Percentiles rank a stretch among this genome's conserved stretches.
Evolutionary conservation across 345 rosid genomes (phyloP).

Genomic region (Acer negundo): DNA sequence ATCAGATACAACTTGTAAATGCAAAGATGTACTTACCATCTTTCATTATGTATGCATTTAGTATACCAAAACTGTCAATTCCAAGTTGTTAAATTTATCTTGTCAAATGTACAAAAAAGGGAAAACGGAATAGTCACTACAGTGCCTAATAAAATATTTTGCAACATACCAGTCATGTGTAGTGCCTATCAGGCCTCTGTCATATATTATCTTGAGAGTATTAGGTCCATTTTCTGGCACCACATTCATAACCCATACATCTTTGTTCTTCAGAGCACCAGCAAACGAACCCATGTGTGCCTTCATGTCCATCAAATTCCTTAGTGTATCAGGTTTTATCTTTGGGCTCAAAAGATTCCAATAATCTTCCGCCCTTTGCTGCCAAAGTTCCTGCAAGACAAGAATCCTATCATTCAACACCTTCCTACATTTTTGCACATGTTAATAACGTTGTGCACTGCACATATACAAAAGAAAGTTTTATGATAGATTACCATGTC

Average conservation of each 20-base stretch:
- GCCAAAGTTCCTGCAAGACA: slow-evolving; percentile 36
- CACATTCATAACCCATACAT: slow-evolving; percentile 43
- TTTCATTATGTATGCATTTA: neutral
- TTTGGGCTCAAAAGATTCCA: slow-evolving; percentile 40
- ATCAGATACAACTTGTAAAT: neutral
- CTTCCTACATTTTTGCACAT: neutral
- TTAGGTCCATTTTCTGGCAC: slow-evolving; percentile 33
- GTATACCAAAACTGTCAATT: neutral
- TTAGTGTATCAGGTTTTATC: slow-evolving; percentile 32
- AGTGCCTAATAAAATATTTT: neutral
- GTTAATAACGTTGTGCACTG: neutral
- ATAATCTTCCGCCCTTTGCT: slow-evolving; percentile 33
- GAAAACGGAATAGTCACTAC: neutral
- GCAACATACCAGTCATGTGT: slow-evolving; percentile 31
- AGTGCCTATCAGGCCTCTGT: slow-evolving; percentile 33
- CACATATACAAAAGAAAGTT: neutral
- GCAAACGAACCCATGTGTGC: slow-evolving; percentile 46
- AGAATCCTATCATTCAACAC: neutral
- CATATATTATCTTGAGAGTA: slow-evolving; percentile 33
- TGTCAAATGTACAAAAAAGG: neutral
- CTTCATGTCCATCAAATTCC: slow-evolving; percentile 48
- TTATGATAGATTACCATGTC: slow-evolving; percentile 31
- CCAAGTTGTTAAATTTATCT: no score
- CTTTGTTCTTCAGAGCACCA: slow-evolving; percentile 35
- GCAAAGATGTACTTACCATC: neutral